Evolutionary conservation across 208 protist species (phyloP).

Genomic region (Strigomonas culicis): DNA sequence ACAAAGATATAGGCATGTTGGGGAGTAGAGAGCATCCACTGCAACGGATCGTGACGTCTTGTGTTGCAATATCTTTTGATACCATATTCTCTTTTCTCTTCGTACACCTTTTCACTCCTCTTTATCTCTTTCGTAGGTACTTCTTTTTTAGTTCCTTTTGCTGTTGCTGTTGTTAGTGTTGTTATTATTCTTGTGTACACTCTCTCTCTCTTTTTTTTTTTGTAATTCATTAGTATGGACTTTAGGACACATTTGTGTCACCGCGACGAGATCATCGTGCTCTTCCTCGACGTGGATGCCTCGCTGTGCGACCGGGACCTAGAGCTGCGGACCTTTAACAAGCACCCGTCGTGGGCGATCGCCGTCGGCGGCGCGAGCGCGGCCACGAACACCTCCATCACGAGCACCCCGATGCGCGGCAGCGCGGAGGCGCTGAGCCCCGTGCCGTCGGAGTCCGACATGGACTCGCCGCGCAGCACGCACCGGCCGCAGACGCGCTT

Average conservation of each 20-base stretch:
- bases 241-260: conserved; percentile 25
- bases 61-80: conserved; percentile 1
- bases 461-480: too few species aligned
- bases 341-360: too few species aligned
- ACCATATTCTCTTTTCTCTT: not conserved
- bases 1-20: not conserved
- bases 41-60: not conserved
- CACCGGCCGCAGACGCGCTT: too few species aligned
- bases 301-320: conserved; percentile 24
- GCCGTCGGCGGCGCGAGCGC: too few species aligned
- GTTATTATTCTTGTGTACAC: not conserved
- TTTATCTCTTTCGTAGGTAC: not conserved
- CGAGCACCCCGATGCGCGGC: too few species aligned
- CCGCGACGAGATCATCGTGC: conserved; percentile 34
- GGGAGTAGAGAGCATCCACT: not conserved
- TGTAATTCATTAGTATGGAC: conserved; percentile 6
- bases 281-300: conserved; percentile 48
- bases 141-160: not conserved
- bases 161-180: not conserved
- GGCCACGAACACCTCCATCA: too few species aligned
- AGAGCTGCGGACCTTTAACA: conserved; percentile 30
- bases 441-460: too few species aligned
- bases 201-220: conserved; percentile 10
- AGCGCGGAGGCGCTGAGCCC: too few species aligned
- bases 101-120: not conserved